These are phyloP conservation scores for Conticribra guillardii DNA, from an alignment of 108 stramenopile genomes.

Conservation along the genomic window DNA sequence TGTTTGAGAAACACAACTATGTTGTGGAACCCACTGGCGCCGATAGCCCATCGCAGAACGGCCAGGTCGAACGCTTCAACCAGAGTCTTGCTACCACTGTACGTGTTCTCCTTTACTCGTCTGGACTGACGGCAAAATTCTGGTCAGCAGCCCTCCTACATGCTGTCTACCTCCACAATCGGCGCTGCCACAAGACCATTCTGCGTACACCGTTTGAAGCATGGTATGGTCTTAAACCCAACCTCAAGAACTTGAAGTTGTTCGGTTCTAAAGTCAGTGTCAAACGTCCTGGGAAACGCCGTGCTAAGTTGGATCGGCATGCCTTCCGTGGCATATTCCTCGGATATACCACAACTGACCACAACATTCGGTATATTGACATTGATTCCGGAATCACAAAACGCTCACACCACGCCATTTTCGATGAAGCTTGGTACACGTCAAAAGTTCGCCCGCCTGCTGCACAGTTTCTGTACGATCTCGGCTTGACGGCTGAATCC, in stretches of 20 bases:
- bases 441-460: constrained; percentile 11
- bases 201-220: constrained; percentile 8
- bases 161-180: constrained; percentile 7
- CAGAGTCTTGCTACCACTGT: neutral
- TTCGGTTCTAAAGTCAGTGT: constrained; percentile 20
- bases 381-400: too few relatives aligned
- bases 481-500: too few relatives aligned
- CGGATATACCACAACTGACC: constrained; percentile 9
- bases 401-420: too few relatives aligned
- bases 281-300: constrained; percentile 2
- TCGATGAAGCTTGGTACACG: too few relatives aligned
- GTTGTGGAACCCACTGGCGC: constrained; percentile 7
- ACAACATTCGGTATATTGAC: too few relatives aligned
- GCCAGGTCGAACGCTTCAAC: constrained; percentile 1
- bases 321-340: constrained; percentile 13
- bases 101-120: too few relatives aligned
- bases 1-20: too few relatives aligned
- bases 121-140: neutral
- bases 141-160: too few relatives aligned
- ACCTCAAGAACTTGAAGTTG: neutral
- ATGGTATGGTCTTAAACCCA: constrained; percentile 4
- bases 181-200: neutral
- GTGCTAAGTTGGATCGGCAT: constrained; percentile 3
- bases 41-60: neutral
- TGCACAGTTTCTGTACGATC: constrained; percentile 14